These are phyloP conservation scores for Aspergillus texensis DNA, from an alignment of 2,329 filamentous ascomycete species.

Conservation along the genomic window DNA sequence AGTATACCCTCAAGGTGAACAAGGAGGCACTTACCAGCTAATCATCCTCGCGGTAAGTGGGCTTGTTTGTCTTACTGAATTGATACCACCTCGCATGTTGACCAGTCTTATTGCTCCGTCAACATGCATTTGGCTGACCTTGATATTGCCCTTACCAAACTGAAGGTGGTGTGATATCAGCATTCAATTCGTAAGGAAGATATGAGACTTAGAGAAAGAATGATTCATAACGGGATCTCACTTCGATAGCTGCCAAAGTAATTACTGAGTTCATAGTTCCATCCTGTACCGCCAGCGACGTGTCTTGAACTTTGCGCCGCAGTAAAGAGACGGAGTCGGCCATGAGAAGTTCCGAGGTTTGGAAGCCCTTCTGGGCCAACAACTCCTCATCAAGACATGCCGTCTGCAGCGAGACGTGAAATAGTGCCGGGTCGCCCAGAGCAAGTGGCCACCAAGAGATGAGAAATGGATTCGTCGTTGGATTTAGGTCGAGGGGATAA, in stretches of 20 bases:
- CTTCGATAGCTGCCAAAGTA: conserved; percentile 61
- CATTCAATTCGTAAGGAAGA: background rate
- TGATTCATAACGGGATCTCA: conserved; percentile 31
- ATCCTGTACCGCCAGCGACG: conserved; percentile 53
- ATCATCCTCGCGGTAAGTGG: conserved; percentile 60
- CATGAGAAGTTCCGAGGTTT: conserved; percentile 59
- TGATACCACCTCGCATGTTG: conserved; percentile 55
- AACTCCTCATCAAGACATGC: conserved; percentile 60
- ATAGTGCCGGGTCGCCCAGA: conserved; percentile 58
- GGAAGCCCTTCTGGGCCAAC: conserved; percentile 56
- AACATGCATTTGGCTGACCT: conserved; percentile 52
- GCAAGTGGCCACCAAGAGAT: conserved; percentile 64
- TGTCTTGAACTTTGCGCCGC: conserved; percentile 53
- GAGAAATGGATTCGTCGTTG: conserved; percentile 60
- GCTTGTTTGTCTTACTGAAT: conserved; percentile 50
- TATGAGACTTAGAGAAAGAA: background rate
- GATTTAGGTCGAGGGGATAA: conserved; percentile 58
- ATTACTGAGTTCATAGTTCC: conserved; percentile 61
- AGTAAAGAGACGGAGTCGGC: conserved; percentile 58
- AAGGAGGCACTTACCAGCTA: conserved; percentile 47
- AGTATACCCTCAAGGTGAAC: background rate
- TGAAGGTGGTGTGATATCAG: conserved; percentile 25
- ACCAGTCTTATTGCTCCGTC: conserved; percentile 55
- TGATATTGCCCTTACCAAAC: conserved; percentile 57
- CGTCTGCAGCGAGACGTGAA: conserved; percentile 63